Evolutionary conservation across 2,329 filamentous ascomycete genomes (phyloP), one percentile per base, ranked within the genome.

Genomic region (Diaporthe sp.): DNA sequence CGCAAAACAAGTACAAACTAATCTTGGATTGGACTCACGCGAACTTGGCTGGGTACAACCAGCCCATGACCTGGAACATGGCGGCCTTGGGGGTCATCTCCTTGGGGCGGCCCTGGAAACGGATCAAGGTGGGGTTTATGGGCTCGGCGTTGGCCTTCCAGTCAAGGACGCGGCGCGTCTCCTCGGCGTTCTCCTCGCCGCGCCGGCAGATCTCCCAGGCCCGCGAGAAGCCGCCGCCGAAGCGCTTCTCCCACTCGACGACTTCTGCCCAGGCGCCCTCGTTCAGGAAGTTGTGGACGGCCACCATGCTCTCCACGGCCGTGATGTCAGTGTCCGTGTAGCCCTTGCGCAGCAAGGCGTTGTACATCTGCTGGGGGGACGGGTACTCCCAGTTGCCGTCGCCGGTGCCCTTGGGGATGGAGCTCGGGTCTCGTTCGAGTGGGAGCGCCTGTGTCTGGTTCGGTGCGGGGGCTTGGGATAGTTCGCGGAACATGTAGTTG

Each of bases 281-380:
- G 83, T 99, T 99, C 76, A 99, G 85, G 81, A 98, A 98, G 85
- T 99, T 99, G 88, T 99, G 97, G 15, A 98, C 95, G 0, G 95
- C 94, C 8, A 99, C 97, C 97, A 99, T 99, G 81, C 93, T 93
- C 85, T 98, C 96, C 19, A 99, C 96, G 4, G 96, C 95, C 28
- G 96, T 97, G 73, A 95, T 91, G 74, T 98, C 96, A 0, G 97
- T 98, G 83, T 98, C 96, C 0, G 94, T 95, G 85, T 98, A 97
- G 75, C 97, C 97, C 85, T 99, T 99, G 78, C 97, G 93, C 77
- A 98, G 87, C 86, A 99, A 93, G 10, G 97, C 97, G 82, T 99
- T 98, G 89, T 98, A 99, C 97, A 99, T 99, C 85, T 99, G 97
- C 86, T 99, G 97, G 0, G 97, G 96, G 0, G 95, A 98, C 0